Evolutionary conservation across 1,284 basidiomycete species (phyloP).

Genomic region (Malassezia arunalokei): DNA sequence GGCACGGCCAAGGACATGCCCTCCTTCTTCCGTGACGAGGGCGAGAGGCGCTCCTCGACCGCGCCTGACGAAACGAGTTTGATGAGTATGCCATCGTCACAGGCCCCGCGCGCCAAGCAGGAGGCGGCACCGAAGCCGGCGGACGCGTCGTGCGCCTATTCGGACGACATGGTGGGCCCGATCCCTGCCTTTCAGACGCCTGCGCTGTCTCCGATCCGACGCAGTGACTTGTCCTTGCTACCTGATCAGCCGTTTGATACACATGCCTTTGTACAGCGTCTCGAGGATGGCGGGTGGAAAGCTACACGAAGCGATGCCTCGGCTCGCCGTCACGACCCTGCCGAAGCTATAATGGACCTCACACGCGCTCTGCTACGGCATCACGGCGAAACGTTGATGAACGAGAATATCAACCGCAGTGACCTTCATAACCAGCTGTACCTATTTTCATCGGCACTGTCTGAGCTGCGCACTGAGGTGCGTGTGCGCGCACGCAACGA

Average conservation of each 20-base stretch:
- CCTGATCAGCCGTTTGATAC: slow-evolving; percentile 36
- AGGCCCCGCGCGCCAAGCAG: neutral
- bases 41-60: neutral
- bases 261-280: slow-evolving; percentile 31
- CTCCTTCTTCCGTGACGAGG: slow-evolving; percentile 6
- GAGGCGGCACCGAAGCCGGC: neutral
- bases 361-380: slow-evolving; percentile 67
- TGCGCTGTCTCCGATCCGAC: neutral
- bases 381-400: slow-evolving; percentile 61
- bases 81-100: slow-evolving; percentile 1
- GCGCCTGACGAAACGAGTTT: slow-evolving; percentile 11
- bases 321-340: slow-evolving; percentile 32
- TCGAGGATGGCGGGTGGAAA: slow-evolving; percentile 33
- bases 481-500: slow-evolving; percentile 74
- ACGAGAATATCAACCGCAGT: slow-evolving; percentile 64
- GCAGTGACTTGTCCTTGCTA: neutral
- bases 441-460: slow-evolving; percentile 81
- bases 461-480: slow-evolving; percentile 77
- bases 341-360: slow-evolving; percentile 62
- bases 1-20: slow-evolving; percentile 10
- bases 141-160: neutral
- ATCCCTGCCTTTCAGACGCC: neutral
- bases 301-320: neutral
- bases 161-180: neutral
- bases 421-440: slow-evolving; percentile 70